Percentiles rank a stretch among this genome's conserved stretches.
Evolutionary conservation across 2,329 filamentous ascomycete species (phyloP).

Genomic region (Pyricularia sp.): DNA sequence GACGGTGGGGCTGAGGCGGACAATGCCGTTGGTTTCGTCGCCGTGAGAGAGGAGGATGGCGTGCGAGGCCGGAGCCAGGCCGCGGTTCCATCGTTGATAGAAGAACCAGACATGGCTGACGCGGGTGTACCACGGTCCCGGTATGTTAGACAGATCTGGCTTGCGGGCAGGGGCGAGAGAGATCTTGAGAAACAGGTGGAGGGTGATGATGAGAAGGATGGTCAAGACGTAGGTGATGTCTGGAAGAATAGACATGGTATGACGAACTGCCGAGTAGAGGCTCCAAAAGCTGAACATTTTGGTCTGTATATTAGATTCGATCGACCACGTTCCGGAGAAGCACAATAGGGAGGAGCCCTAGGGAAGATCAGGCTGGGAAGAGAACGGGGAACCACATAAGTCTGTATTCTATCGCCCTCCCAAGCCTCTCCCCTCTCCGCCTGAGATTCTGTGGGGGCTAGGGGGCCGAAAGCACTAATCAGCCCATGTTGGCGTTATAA

Average conservation of each 20-base stretch:
- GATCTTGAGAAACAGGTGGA: neutral
- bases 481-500: too few species aligned
- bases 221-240: too few species aligned
- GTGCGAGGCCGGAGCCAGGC: neutral
- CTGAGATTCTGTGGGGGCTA: too few species aligned
- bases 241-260: neutral
- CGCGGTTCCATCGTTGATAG: neutral
- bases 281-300: neutral
- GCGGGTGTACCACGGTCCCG: slow-evolving; percentile 1
- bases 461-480: too few species aligned
- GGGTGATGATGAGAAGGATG: neutral
- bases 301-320: too few species aligned
- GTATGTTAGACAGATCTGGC: neutral
- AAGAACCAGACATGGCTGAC: neutral
- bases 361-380: too few species aligned
- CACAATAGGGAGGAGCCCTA: too few species aligned
- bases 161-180: neutral
- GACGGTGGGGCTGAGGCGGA: neutral
- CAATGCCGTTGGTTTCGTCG: neutral
- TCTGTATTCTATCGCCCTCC: too few species aligned
- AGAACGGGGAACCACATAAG: too few species aligned
- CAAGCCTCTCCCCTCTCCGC: too few species aligned
- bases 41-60: neutral
- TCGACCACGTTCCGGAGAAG: too few species aligned
- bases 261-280: neutral